Evolutionary conservation across 1,139 yeast genomes (phyloP).

Genomic region (Hansenula sp.): DNA sequence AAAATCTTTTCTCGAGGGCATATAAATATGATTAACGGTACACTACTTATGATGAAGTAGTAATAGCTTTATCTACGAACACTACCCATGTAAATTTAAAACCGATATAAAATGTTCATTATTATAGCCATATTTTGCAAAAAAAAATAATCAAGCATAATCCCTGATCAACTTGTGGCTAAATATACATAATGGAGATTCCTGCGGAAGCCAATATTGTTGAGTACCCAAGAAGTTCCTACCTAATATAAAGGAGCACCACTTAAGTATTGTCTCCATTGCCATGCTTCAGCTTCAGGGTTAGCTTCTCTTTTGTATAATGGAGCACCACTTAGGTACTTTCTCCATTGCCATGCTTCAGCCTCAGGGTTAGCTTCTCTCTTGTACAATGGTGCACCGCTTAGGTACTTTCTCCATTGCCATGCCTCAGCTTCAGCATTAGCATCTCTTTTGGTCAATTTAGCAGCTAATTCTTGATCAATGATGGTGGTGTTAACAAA

Average conservation of each 20-base stretch:
- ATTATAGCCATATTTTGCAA: no score
- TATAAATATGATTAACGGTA: no score
- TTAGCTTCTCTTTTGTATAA: not conserved
- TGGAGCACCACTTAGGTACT: not conserved
- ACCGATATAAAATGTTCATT: no score
- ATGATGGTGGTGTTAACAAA: conserved; percentile 1
- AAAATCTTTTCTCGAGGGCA: no score
- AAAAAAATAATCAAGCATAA: no score
- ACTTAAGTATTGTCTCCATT: not conserved
- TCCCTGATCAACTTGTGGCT: no score
- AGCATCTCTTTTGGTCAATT: conserved; percentile 1
- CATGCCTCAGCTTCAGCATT: not conserved
- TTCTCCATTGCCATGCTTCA: not conserved
- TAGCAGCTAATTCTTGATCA: not conserved
- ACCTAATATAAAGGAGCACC: not conserved
- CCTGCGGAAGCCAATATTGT: no score
- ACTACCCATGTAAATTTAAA: no score
- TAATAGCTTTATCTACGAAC: no score
- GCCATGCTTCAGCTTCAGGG: not conserved
- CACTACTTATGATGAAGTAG: no score
- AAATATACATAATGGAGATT: no score
- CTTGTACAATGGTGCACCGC: not conserved
- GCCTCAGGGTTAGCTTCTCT: conserved; percentile 1
- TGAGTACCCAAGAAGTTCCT: no score
- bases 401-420: not conserved